These are phyloP conservation scores for Cercospora zeae-maydis DNA, from an alignment of 2,329 filamentous ascomycete genomes.

Conservation along the genomic window DNA sequence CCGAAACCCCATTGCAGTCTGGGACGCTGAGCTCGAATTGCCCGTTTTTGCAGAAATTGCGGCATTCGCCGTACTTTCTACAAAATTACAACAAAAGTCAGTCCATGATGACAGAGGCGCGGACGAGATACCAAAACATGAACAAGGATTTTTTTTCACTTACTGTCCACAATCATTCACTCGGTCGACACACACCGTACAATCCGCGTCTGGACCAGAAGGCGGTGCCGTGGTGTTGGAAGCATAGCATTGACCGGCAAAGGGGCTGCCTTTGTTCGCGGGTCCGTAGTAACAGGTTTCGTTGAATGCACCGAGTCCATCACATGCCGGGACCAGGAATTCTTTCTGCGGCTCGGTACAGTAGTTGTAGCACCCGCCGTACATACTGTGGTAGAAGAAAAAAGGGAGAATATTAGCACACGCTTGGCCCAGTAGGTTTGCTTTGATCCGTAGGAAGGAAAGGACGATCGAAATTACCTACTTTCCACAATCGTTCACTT, in stretches of 20 bases:
- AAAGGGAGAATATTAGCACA: not conserved
- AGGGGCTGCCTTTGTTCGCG: not conserved
- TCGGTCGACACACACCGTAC: conserved; percentile 1
- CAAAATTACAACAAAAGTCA: not conserved
- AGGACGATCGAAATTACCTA: too few species aligned
- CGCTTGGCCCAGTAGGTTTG: not conserved
- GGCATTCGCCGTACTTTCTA: conserved; percentile 14
- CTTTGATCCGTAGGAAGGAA: too few species aligned
- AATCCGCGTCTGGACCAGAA: not conserved
- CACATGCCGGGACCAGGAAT: not conserved
- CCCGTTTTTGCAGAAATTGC: conserved; percentile 8
- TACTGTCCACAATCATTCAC: conserved; percentile 9
- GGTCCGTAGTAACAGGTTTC: not conserved
- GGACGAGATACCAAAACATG: not conserved
- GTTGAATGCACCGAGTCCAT: not conserved
- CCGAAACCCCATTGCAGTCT: conserved; percentile 6
- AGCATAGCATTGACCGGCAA: conserved; percentile 6
- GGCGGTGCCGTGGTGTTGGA: not conserved
- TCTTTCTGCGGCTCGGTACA: not conserved
- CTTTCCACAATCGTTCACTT: not conserved
- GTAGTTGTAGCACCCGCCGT: not conserved
- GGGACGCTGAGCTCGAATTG: conserved; percentile 5
- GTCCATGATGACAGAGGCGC: not conserved
- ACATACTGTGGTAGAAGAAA: not conserved
- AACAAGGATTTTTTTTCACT: not conserved